phyloP scores from a whole-genome alignment of 2,329 filamentous ascomycete species.

The Verticillium nonalfalfae region DNA sequence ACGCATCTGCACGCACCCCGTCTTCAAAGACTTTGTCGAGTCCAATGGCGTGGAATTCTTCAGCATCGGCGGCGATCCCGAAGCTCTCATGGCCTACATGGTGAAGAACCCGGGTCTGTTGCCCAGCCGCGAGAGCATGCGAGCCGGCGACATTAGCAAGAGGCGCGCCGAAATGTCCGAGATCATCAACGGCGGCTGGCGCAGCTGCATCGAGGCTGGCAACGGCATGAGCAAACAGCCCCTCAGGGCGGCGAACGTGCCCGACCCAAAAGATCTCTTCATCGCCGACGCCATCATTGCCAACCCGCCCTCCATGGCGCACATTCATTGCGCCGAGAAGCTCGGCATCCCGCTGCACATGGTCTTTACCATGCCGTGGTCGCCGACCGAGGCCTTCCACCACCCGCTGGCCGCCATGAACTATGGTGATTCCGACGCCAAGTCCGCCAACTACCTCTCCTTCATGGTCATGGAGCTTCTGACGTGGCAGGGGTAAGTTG shows the following conservation, averaged over 20 bases:
- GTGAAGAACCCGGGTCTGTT: conserved; percentile 31
- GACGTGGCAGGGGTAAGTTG: conserved; percentile 61
- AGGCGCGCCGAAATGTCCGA: conserved; percentile 27
- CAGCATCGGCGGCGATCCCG: conserved; percentile 49
- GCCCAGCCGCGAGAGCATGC: conserved; percentile 26
- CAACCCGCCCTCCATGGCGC: conserved; percentile 45
- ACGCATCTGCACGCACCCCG: conserved; percentile 48
- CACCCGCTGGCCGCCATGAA: conserved; percentile 59
- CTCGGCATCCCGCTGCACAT: conserved; percentile 43
- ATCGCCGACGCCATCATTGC: conserved; percentile 49
- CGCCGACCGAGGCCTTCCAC: conserved; percentile 61
- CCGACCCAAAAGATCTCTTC: conserved; percentile 29
- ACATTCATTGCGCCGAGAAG: conserved; percentile 44
- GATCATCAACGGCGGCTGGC: conserved; percentile 29
- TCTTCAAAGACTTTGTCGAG: conserved; percentile 47
- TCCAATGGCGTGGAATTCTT: conserved; percentile 50
- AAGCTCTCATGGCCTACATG: conserved; percentile 37
- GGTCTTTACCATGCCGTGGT: conserved; percentile 64
- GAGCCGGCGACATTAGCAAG: conserved; percentile 27
- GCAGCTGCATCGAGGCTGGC: conserved; percentile 28
- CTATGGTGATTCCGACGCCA: conserved; percentile 52
- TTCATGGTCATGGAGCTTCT: conserved; percentile 66
- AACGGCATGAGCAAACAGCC: conserved; percentile 19
- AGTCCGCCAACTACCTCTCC: conserved; percentile 60
- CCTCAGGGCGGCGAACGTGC: conserved; percentile 18